Evolutionary conservation across 306 rosid species (phyloP), one percentile per base, ranked within the genome.

Genomic region (Bauhinia variegata): DNA sequence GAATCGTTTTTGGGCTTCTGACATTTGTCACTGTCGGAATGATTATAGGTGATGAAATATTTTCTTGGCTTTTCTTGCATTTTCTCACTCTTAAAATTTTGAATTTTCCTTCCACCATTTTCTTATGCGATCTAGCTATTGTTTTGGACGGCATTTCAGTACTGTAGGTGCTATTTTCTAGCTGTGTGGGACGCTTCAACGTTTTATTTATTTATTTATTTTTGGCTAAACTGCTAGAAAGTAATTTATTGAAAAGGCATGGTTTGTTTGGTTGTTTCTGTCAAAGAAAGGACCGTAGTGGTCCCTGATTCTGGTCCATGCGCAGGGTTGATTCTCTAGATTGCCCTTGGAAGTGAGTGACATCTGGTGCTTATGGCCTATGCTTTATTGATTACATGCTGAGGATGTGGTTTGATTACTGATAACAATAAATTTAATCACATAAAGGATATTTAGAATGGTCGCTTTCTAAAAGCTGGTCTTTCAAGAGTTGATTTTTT

Each of bases 21-120:
- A 89, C 98, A 13, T 83, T 92, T 72, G 96, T 92, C 83, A 89
- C 98, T 14, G 71, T 89, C 47, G 98, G 98, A 78, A 92, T 92
- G 98, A 86, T 89, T 42, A 82, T 89, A 34, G 97, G 97, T n/a
- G n/a, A n/a, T n/a, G n/a, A n/a, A n/a, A n/a, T n/a, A n/a, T n/a
- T n/a, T n/a, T n/a, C n/a, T n/a, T n/a, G n/a, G n/a, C n/a, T n/a
- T n/a, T n/a, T n/a, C n/a, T n/a, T n/a, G n/a, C n/a, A n/a, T n/a
- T n/a, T n/a, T n/a, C n/a, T n/a, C n/a, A n/a, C n/a, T n/a, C n/a
- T n/a, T 91, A 0, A 4, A 11, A 42, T 48, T 50, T 31, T 14
- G 0, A 7, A 15, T 56, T 5, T 15, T 30, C 28, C 7, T n/a
- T n/a, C 16, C 7, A 8, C 18, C 28, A 2, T 1, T 9, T 13